Conservation (phyloP, 148 eudicot genomes). For the Fallopia convolvulus region DNA sequence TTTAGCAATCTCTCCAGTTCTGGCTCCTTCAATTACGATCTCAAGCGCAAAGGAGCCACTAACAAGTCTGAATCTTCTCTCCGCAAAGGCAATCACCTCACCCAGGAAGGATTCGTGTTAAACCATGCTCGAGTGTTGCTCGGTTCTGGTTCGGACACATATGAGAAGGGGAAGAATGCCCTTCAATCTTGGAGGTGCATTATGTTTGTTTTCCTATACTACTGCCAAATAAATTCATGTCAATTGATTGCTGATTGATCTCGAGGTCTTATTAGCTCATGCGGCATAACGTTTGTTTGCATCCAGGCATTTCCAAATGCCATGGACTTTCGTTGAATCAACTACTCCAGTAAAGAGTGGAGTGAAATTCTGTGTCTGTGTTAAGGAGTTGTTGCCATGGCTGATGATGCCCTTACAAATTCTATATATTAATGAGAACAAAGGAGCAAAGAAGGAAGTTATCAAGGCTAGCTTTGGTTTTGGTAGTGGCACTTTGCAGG, state of each 20-base stretch:
- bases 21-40: conserved; percentile 63
- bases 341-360: conserved; percentile 64
- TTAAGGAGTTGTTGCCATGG: conserved; percentile 80
- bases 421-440: conserved; percentile 55
- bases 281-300: background rate
- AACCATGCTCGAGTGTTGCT: conserved; percentile 66
- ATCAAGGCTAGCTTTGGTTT: conserved; percentile 65
- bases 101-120: conserved; percentile 49
- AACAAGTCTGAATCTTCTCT: conserved; percentile 34
- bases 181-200: conserved; percentile 72
- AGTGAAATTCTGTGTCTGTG: conserved; percentile 75
- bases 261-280: background rate
- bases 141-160: conserved; percentile 72
- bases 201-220: background rate
- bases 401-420: conserved; percentile 90
- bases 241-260: background rate
- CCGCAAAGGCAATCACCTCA: conserved; percentile 47
- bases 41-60: conserved; percentile 55
- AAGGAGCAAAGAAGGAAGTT: conserved; percentile 24
- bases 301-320: conserved; percentile 73
- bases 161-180: conserved; percentile 73
- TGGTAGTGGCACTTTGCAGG: conserved; percentile 90
- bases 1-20: conserved; percentile 24
- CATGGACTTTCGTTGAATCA: conserved; percentile 84
- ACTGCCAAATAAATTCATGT: background rate